These are phyloP conservation scores for Viola odorata DNA, from an alignment of 345 rosid genomes.

Conservation along the genomic window DNA sequence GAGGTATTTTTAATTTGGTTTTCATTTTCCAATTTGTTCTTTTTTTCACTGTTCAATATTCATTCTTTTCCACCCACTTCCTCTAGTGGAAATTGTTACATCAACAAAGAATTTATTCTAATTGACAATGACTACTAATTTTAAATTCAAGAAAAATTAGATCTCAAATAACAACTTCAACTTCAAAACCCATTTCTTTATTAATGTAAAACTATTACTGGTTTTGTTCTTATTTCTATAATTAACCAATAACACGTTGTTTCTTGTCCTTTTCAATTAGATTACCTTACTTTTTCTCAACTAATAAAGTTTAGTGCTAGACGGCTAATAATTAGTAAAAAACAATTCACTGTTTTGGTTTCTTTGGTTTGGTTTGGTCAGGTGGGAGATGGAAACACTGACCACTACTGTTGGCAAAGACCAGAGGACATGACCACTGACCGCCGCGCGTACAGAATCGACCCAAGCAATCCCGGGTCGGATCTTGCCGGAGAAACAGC, in stretches of 20 bases:
- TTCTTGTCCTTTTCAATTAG: conserved; percentile 13
- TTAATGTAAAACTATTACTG: too few relatives aligned
- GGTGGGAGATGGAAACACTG: conserved; percentile 98
- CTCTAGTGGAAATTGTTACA: too few relatives aligned
- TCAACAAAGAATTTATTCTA: neutral
- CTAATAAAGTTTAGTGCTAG: neutral
- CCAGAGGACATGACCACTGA: conserved; percentile 99
- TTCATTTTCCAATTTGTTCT: neutral
- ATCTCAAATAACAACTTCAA: too few relatives aligned
- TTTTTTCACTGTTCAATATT: too few relatives aligned
- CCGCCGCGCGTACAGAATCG: conserved; percentile 81
- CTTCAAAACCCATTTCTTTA: too few relatives aligned
- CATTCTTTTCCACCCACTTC: neutral
- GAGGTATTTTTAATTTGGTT: conserved; percentile 54
- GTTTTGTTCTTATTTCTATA: too few relatives aligned
- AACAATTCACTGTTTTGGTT: neutral
- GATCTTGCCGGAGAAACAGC: conserved; percentile 99
- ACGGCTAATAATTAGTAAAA: neutral
- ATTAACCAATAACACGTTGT: too few relatives aligned
- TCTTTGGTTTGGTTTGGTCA: conserved; percentile 16
- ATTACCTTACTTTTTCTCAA: neutral
- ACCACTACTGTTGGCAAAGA: conserved; percentile 99
- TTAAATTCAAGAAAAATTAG: too few relatives aligned
- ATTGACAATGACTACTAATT: too few relatives aligned
- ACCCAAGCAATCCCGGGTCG: conserved; percentile 92